These are phyloP conservation scores for Colletotrichum tanaceti DNA, from an alignment of 2,329 filamentous ascomycete species.

Conservation along the genomic window DNA sequence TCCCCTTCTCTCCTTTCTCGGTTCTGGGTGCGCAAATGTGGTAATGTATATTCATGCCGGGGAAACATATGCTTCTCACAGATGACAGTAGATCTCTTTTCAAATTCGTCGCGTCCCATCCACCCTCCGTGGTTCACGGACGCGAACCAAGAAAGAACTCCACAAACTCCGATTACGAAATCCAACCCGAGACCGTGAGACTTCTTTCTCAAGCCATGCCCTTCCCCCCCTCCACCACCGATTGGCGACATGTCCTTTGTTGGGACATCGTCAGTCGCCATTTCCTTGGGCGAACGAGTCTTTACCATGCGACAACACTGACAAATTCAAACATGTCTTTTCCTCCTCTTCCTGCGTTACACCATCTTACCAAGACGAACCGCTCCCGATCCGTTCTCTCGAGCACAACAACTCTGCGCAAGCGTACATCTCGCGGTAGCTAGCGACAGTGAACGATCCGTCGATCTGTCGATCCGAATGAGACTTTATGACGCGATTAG, in stretches of 20 bases:
- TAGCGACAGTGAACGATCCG: neutral
- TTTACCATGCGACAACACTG: neutral
- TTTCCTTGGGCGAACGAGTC: constrained; percentile 6
- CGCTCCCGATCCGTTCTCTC: neutral
- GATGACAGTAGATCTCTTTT: constrained; percentile 23
- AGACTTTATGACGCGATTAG: neutral
- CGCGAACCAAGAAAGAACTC: constrained; percentile 22
- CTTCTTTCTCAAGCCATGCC: neutral
- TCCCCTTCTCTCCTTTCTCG: neutral
- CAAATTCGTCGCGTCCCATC: constrained; percentile 26
- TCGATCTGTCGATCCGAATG: too few relatives aligned
- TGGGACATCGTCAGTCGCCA: constrained; percentile 36
- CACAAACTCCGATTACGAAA: constrained; percentile 31
- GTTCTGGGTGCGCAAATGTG: neutral
- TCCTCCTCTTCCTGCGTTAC: constrained; percentile 2
- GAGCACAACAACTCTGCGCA: too few relatives aligned
- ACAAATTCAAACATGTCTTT: neutral
- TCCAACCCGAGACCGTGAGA: neutral
- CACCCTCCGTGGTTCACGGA: constrained; percentile 10
- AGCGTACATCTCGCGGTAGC: too few relatives aligned
- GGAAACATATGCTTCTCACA: constrained; percentile 7
- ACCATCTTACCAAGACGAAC: neutral
- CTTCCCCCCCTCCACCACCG: neutral
- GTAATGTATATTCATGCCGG: constrained; percentile 30
- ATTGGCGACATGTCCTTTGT: constrained; percentile 30